phyloP scores from a whole-genome alignment of 2,329 filamentous ascomycete species.

The Magnaporthiopsis rhizophila region DNA sequence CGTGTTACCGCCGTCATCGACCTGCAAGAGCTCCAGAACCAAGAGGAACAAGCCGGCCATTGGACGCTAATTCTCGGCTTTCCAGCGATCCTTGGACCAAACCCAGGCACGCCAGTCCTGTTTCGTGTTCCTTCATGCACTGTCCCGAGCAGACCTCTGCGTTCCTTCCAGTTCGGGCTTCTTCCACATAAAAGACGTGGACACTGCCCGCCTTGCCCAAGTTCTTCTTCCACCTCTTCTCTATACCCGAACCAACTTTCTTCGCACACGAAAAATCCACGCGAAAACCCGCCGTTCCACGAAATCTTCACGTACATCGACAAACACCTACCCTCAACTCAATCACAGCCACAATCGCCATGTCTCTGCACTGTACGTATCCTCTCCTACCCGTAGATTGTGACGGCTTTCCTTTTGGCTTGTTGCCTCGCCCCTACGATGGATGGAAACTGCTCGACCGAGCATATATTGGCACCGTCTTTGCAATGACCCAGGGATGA shows the following conservation, averaged over 20 bases:
- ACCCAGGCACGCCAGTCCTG: not conserved
- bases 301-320: not conserved
- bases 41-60: not conserved
- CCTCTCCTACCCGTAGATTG: not conserved
- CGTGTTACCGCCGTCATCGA: not conserved
- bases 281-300: not conserved
- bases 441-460: not conserved
- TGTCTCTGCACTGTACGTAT: conserved; percentile 52
- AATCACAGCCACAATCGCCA: conserved; percentile 25
- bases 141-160: not conserved
- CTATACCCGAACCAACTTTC: not conserved
- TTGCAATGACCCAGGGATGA: not conserved
- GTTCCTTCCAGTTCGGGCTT: not conserved
- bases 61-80: not conserved
- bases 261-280: not conserved
- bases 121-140: not conserved
- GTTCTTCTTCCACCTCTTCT: not conserved
- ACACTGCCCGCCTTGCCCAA: not conserved
- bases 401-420: not conserved
- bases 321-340: too few species aligned
- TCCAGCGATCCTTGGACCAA: not conserved
- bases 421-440: not conserved
- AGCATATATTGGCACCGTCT: too few species aligned
- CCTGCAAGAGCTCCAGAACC: not conserved
- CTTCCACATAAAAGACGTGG: not conserved